Base-by-base conservation (phyloP, 2,329 filamentous ascomycete genomes). In the Zymoseptoria pseudotritici region DNA sequence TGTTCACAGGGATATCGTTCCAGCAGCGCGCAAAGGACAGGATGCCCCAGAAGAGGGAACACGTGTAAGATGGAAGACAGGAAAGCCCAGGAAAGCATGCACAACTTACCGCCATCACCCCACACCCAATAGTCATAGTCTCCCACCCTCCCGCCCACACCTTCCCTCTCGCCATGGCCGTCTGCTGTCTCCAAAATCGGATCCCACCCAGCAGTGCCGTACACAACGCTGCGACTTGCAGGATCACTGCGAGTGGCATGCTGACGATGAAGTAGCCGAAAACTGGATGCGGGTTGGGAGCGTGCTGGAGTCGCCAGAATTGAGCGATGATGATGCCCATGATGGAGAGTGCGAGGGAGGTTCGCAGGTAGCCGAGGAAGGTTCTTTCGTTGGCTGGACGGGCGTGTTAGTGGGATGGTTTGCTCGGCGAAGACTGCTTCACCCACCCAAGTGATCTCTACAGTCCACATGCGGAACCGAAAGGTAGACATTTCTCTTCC, bases 301-400 rank as follows among this genome's bases (percentile, higher is more conserved):
- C 70, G 29, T 84, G 78, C 67, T 86, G 80, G 3, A 87, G 76
- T 20, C 81, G 79, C 66, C 89, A 89, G 7, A 91, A 80, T 69
- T 91, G 88, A 0, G 86, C 84, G 26, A 87, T 80, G 2, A 84
- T 67, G 2, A 87, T 82, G 19, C 87, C 86, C 20, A 85, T 76
- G 75, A 89, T 86, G 13, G 86, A 85, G 49, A 90, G 77, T n/a
- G 82, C 79, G 46, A 88, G 74, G 0, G 86, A 89, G 1, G 87
- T 91, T 20, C 88, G 83, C 29, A 90, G 79, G 71, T 90, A 91
- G 29, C 82, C 86, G 19, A 91, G 82, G 69, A 87, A 91, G 19
- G 88, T 91, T 59, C 88, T 79, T 73, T 91, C 87, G 58, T 90
- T 81, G 46, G 88, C 88, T 90, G 58, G 49, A 55, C 46, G 17